Base-by-base conservation (phyloP, 768 basidiomycete genomes). In the Lactarius akahatsu region DNA sequence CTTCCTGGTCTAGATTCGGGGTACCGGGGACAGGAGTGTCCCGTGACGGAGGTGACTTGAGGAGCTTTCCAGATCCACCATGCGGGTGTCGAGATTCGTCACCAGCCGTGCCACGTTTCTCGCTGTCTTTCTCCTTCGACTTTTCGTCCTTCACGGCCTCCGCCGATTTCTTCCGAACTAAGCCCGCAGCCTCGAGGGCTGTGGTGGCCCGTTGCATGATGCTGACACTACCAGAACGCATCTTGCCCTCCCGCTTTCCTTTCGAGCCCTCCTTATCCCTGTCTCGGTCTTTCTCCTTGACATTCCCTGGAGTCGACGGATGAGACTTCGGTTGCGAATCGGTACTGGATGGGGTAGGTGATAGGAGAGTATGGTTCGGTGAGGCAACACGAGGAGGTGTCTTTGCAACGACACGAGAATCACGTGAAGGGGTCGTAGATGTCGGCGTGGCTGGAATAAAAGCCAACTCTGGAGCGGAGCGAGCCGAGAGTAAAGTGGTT, bases 141-240 rank as follows among this genome's bases (percentile, higher is more conserved):
- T 80, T 82, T 56, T 87, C 85, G 50, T 89, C 88, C 66, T 80
- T 81, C 11, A 93, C 85, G 7, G 79, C 88, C 74, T 94, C 93
- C 0, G 84, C 77, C 4, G 89, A 90, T 76, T 91, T 94, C 78
- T 94, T 94, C 66, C 89, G 79, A 57, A 94, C 90, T 11, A 96
- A 77, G 2, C 92, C 90, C 15, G 89, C 90, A 11, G 91, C 93
- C 74, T 93, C 92, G 30, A 94, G 81, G 1, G 91, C 93, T 1
- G 94, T 96, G 2, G 94, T 96, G 0, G 94, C 95, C 30, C 95
- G 86, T 72, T 98, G 96, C 84, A 98, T 92, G 75, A 98, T 97
- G 72, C 90, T 95, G 60, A 98, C 92, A 65, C 95, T 96, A 7
- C 94, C 91, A 2, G 93, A 87, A 18, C 96, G 82, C 30, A 77